Conservation (phyloP, 352 stramenopile species). For the Globisporangium radiosum region DNA sequence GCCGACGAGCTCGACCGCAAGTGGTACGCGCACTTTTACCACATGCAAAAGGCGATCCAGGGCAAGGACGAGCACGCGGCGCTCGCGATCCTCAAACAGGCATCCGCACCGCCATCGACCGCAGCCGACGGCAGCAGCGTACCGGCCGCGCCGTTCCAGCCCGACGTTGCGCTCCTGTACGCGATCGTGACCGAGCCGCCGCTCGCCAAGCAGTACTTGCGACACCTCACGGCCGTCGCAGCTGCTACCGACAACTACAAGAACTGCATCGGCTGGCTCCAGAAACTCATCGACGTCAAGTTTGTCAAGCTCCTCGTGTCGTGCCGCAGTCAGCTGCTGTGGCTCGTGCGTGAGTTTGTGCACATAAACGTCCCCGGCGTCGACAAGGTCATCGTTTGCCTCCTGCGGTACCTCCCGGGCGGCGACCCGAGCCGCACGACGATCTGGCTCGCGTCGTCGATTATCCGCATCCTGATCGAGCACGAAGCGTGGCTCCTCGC, state of each 20-base stretch:
- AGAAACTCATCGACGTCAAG: constrained; percentile 80
- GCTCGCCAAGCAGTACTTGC: constrained; percentile 68
- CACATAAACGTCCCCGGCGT: constrained; percentile 62
- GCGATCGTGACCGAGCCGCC: constrained; percentile 65
- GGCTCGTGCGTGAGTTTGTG: constrained; percentile 73
- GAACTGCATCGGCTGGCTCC: constrained; percentile 65
- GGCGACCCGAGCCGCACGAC: constrained; percentile 66
- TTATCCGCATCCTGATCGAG: constrained; percentile 72
- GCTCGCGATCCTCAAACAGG: constrained; percentile 58
- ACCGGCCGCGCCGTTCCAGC: constrained; percentile 55
- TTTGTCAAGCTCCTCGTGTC: constrained; percentile 72
- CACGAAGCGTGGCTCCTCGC: constrained; percentile 74
- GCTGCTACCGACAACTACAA: constrained; percentile 53
- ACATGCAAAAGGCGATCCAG: constrained; percentile 79
- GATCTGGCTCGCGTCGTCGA: constrained; percentile 70
- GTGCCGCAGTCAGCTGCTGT: constrained; percentile 73
- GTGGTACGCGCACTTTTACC: constrained; percentile 82
- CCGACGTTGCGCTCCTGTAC: constrained; percentile 75
- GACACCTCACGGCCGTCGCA: constrained; percentile 60
- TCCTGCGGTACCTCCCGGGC: constrained; percentile 67
- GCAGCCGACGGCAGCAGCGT: neutral
- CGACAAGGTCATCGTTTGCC: constrained; percentile 67
- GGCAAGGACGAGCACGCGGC: constrained; percentile 52
- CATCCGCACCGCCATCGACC: constrained; percentile 14
- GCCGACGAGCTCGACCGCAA: constrained; percentile 80